Base-by-base conservation (phyloP, 2,329 filamentous ascomycete species). In the Pseudogymnoascus sp. region DNA sequence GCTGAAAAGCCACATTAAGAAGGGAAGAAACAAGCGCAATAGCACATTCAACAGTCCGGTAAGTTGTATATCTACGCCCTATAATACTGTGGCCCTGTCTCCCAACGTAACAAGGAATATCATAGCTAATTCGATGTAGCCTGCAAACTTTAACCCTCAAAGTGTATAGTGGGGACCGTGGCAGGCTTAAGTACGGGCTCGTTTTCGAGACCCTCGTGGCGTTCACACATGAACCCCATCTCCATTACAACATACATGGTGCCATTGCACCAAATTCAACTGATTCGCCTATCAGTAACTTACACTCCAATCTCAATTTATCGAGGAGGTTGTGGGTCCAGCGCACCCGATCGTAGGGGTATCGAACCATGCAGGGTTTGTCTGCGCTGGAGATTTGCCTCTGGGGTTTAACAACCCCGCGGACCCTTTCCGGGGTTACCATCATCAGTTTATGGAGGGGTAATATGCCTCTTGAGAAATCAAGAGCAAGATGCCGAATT, bases 1-100 rank as follows among this genome's bases (percentile, higher is more conserved):
- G 35, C 81, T 99, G 65, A 99, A 99, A 83, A 97, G 89, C 70
- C 95, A 99, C 73, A 99, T 99, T 77, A 99, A 99, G 81, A 97
- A 97, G 80, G 93, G 93, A 65, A 85, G 93, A 65, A 96, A 93
- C 77, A 96, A 96, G 81, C 85, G 93, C 65, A 91, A 96, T 76
- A 93, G 88, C 76, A 96, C 96, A 84, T 83, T 97, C 64, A 97
- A 96, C 81, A 96, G 92, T 80, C 93, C 93, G 63, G 64, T 65
- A 64, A 60, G 64, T 65, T 35, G 5, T 59, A 23, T 35, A 35
- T 43, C 23, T 14, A 28, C 45, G 33, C 28, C 35, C 12, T 18
- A 18, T 16, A 59, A 41, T 31, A 18, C 31, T 37, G 16, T 59
- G 21, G 16, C 41, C 43, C 11, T 3, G 18, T 7, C 18, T 55